Conservation (phyloP, 2,329 filamentous ascomycete genomes). For the Alternaria brassicae region DNA sequence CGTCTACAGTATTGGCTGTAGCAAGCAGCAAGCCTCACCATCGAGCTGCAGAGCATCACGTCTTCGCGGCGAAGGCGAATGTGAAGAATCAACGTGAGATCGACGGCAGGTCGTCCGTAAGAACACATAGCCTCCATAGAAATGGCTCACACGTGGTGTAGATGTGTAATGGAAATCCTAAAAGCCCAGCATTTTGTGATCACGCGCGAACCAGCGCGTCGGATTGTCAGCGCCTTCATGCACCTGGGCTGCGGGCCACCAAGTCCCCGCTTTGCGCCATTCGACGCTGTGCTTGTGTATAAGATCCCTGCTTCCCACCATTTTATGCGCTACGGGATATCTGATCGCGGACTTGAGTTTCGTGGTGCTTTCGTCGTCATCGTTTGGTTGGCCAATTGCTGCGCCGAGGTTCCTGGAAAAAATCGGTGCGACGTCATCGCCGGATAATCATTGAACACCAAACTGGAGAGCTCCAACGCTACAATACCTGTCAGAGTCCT, state of each 20-base stretch:
- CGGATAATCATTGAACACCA: conserved; percentile 6
- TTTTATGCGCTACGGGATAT: neutral
- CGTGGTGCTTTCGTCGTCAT: neutral
- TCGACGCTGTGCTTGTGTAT: conserved; percentile 15
- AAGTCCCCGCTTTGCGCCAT: conserved; percentile 26
- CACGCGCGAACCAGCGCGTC: conserved; percentile 28
- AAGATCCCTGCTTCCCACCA: conserved; percentile 18
- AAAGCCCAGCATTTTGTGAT: conserved; percentile 22
- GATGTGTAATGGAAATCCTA: conserved; percentile 18
- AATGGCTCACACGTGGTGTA: conserved; percentile 13
- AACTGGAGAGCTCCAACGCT: neutral
- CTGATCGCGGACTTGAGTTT: neutral
- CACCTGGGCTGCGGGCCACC: conserved; percentile 14
- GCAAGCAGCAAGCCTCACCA: conserved; percentile 2
- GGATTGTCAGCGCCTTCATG: conserved; percentile 23
- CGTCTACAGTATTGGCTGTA: conserved; percentile 30
- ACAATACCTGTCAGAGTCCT: neutral
- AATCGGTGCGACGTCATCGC: conserved; percentile 20
- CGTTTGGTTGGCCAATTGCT: conserved; percentile 13
- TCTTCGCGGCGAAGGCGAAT: conserved; percentile 6
- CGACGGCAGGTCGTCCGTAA: neutral
- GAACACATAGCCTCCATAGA: neutral
- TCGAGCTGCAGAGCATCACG: neutral
- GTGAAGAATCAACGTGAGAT: neutral
- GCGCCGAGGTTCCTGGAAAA: conserved; percentile 2